These are phyloP conservation scores for Nannochloris sp. DNA, from an alignment of 139 green algal genomes.

Conservation along the genomic window DNA sequence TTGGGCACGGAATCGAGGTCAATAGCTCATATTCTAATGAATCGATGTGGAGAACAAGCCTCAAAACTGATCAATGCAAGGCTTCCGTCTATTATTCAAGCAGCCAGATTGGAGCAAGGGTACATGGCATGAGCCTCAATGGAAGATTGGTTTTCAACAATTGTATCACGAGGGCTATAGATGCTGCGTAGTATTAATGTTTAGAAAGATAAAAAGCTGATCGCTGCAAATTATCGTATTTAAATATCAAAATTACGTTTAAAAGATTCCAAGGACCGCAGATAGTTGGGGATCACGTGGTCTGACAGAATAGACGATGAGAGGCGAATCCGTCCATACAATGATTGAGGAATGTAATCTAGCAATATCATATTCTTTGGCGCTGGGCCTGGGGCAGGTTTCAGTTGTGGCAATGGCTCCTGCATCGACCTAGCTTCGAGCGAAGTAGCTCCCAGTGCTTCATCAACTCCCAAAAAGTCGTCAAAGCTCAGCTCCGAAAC, in stretches of 20 bases:
- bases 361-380: slow-evolving; percentile 33
- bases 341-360: slow-evolving; percentile 33
- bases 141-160: no score
- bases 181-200: not conserved
- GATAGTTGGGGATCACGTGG: slow-evolving; percentile 69
- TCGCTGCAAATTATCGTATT: not conserved
- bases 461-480: slow-evolving; percentile 1
- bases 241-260: not conserved
- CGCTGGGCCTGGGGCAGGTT: not conserved
- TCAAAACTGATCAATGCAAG: not conserved
- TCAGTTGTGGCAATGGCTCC: slow-evolving; percentile 7
- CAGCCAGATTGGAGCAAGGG: slow-evolving; percentile 4
- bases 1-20: not conserved
- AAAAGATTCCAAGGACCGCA: slow-evolving; percentile 40
- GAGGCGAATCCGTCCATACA: slow-evolving; percentile 60
- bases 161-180: slow-evolving; percentile 9
- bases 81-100: not conserved
- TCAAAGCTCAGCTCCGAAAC: slow-evolving; percentile 6
- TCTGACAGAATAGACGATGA: slow-evolving; percentile 66
- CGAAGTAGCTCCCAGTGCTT: not conserved
- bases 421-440: not conserved
- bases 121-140: slow-evolving; percentile 33
- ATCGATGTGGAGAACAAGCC: not conserved
- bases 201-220: not conserved
- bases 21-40: not conserved